phyloP scores from a whole-genome alignment of 495 filamentous ascomycete species.

The Halenospora varia region DNA sequence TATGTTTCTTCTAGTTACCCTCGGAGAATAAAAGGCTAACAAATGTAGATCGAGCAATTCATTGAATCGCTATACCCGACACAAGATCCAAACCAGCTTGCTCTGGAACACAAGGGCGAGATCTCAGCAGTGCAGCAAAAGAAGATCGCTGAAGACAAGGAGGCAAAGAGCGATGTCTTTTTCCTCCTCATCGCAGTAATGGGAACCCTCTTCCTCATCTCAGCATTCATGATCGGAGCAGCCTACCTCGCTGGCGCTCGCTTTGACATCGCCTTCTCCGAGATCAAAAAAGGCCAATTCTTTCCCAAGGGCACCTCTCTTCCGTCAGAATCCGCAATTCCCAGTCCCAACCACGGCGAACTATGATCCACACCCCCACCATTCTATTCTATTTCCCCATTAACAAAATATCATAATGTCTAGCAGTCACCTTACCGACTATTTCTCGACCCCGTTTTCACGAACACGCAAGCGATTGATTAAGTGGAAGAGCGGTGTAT shows the following conservation, averaged over 20 bases:
- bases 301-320: conserved; percentile 13
- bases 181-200: conserved; percentile 61
- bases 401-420: not conserved
- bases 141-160: conserved; percentile 36
- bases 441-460: not conserved
- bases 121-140: conserved; percentile 32
- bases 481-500: not conserved
- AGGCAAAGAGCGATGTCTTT: conserved; percentile 52
- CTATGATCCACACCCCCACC: conserved; percentile 20
- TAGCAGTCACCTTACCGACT: not conserved
- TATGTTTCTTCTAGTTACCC: conserved; percentile 34
- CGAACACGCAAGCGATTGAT: not conserved
- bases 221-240: conserved; percentile 47
- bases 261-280: conserved; percentile 57
- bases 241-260: conserved; percentile 45
- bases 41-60: conserved; percentile 84
- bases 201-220: conserved; percentile 55
- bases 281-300: conserved; percentile 47
- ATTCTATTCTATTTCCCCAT: not conserved
- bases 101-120: conserved; percentile 25
- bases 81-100: conserved; percentile 45
- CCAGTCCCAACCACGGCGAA: conserved; percentile 20
- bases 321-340: conserved; percentile 2
- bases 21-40: not conserved
- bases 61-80: conserved; percentile 92